Conservation (phyloP, 192 early-diverging fungal genomes). For the Thamnidium elegans region DNA sequence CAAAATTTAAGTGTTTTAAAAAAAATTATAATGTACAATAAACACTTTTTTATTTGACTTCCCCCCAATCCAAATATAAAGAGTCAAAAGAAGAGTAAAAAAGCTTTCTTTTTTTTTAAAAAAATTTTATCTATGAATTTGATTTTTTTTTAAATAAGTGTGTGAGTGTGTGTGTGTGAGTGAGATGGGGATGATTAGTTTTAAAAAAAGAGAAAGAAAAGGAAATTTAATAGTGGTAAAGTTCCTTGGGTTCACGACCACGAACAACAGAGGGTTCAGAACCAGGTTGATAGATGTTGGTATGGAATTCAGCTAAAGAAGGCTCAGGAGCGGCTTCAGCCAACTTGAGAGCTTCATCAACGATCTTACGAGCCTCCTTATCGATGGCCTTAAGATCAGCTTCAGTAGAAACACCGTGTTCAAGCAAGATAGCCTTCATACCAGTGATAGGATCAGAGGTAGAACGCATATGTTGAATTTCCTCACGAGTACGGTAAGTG, state of each 20-base stretch:
- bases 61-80: too few species aligned
- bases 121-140: too few species aligned
- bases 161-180: too few species aligned
- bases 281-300: conserved; percentile 81
- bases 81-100: too few species aligned
- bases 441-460: conserved; percentile 93
- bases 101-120: too few species aligned
- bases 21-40: too few species aligned
- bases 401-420: conserved; percentile 68
- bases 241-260: conserved; percentile 81
- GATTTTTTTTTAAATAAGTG: too few species aligned
- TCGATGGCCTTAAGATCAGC: conserved; percentile 92
- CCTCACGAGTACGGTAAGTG: conserved; percentile 98
- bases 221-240: conserved; percentile 51
- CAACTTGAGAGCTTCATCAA: conserved; percentile 83
- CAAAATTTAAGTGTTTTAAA: too few species aligned
- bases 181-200: too few species aligned
- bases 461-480: conserved; percentile 97
- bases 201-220: too few species aligned
- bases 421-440: conserved; percentile 80
- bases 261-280: conserved; percentile 69
- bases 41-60: too few species aligned
- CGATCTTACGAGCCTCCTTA: conserved; percentile 81
- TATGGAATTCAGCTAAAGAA: conserved; percentile 64
- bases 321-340: conserved; percentile 82